phyloP scores from a whole-genome alignment of 306 rosid species.

The Acacia acuminata region DNA sequence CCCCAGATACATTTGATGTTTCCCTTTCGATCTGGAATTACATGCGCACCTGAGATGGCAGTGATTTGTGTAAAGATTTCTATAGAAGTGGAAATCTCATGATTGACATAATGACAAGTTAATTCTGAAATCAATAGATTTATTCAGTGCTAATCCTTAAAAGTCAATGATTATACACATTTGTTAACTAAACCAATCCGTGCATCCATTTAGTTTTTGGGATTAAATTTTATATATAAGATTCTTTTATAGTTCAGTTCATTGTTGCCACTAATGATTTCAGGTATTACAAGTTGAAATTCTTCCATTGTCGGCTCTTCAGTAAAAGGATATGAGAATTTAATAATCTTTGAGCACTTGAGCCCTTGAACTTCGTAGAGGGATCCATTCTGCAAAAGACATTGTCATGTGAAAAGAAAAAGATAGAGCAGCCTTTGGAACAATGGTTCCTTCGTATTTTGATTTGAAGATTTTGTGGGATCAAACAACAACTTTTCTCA shows the following conservation, averaged over 20 bases:
- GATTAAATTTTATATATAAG: not conserved
- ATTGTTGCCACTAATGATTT: not conserved
- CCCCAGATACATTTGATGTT: not conserved
- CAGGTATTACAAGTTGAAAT: not conserved
- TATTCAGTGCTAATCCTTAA: not conserved
- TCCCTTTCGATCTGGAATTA: not conserved
- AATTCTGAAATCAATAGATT: not conserved
- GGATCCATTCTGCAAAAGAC: not conserved
- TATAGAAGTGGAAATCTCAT: not conserved
- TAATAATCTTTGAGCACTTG: not conserved
- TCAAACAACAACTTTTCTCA: not conserved
- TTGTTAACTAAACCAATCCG: not conserved
- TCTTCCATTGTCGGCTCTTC: not conserved
- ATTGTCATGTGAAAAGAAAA: not conserved
- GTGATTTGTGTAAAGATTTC: not conserved
- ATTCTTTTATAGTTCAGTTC: not conserved
- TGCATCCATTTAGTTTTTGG: not conserved
- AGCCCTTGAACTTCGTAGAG: not conserved
- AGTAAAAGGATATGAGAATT: not conserved
- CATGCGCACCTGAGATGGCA: not conserved
- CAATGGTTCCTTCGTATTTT: not conserved
- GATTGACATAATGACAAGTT: not conserved
- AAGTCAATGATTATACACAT: not conserved
- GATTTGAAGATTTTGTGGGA: conserved; percentile 3
- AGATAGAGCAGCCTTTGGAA: conserved; percentile 27